These are phyloP conservation scores for Gamsiella multidivaricata DNA, from an alignment of 192 early-diverging fungal species.

Conservation along the genomic window DNA sequence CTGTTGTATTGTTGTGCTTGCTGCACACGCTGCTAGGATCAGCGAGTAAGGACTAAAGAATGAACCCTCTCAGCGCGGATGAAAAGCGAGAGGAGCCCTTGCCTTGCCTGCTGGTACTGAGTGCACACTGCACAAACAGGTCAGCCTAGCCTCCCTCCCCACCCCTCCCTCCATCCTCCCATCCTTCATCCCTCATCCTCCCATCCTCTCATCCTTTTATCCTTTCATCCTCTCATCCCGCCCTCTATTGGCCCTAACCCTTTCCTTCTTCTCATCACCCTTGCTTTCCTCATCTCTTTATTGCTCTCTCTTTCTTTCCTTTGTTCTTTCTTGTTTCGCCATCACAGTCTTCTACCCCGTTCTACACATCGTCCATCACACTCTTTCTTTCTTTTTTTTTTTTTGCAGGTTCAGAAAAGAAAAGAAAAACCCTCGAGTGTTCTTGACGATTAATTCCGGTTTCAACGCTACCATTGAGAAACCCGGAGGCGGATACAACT, in stretches of 20 bases:
- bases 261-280: not conserved
- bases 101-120: too few relatives aligned
- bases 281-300: not conserved
- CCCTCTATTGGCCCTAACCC: not conserved
- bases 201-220: not conserved
- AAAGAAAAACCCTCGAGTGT: too few relatives aligned
- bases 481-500: too few relatives aligned
- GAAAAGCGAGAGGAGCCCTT: too few relatives aligned
- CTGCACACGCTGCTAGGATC: too few relatives aligned
- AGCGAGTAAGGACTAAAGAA: too few relatives aligned
- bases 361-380: not conserved
- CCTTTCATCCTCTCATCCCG: not conserved
- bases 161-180: not conserved
- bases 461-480: too few relatives aligned
- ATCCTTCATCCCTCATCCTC: not conserved
- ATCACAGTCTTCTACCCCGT: not conserved
- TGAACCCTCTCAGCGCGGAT: too few relatives aligned
- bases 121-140: too few relatives aligned
- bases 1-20: too few relatives aligned
- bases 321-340: conserved; percentile 2
- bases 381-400: not conserved
- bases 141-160: too few relatives aligned
- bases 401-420: conserved; percentile 25
- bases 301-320: conserved; percentile 5
- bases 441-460: too few relatives aligned